phyloP scores from a whole-genome alignment of 495 filamentous ascomycete genomes.

The Trichodelitschia bisporula region DNA sequence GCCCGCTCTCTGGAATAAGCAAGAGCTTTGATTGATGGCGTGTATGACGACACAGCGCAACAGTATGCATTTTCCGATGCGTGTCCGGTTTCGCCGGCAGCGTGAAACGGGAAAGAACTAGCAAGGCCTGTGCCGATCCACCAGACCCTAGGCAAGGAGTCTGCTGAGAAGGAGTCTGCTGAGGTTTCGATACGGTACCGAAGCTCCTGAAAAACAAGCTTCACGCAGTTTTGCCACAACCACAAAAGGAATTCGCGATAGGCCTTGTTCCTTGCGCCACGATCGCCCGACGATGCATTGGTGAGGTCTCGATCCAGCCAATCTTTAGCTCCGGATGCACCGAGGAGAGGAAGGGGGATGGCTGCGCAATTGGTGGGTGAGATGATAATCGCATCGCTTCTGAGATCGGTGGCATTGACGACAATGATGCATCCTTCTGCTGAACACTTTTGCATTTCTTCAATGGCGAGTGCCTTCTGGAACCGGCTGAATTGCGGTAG shows the following conservation, averaged over 20 bases:
- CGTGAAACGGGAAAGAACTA: slow-evolving; percentile 6
- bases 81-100: slow-evolving; percentile 3
- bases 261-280: slow-evolving; percentile 1
- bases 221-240: slow-evolving; percentile 4
- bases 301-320: too few relatives aligned
- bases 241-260: slow-evolving; percentile 1
- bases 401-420: slow-evolving; percentile 2
- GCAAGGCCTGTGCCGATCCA: slow-evolving; percentile 5
- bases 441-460: slow-evolving; percentile 2
- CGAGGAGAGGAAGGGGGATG: slow-evolving; percentile 1
- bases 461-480: not conserved
- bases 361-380: not conserved
- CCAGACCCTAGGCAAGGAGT: slow-evolving; percentile 4
- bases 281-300: not conserved
- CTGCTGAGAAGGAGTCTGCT: not conserved
- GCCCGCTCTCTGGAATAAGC: slow-evolving; percentile 3
- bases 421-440: slow-evolving; percentile 3
- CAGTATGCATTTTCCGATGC: slow-evolving; percentile 1
- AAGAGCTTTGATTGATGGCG: slow-evolving; percentile 6
- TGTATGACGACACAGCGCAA: slow-evolving; percentile 6
- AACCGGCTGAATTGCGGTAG: too few relatives aligned
- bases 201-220: slow-evolving; percentile 1
- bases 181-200: too few relatives aligned
- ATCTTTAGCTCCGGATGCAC: not conserved
- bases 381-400: slow-evolving; percentile 5